Conservation (phyloP, 2,329 filamentous ascomycete genomes). For the Paraphaeosphaeria sporulosa region DNA sequence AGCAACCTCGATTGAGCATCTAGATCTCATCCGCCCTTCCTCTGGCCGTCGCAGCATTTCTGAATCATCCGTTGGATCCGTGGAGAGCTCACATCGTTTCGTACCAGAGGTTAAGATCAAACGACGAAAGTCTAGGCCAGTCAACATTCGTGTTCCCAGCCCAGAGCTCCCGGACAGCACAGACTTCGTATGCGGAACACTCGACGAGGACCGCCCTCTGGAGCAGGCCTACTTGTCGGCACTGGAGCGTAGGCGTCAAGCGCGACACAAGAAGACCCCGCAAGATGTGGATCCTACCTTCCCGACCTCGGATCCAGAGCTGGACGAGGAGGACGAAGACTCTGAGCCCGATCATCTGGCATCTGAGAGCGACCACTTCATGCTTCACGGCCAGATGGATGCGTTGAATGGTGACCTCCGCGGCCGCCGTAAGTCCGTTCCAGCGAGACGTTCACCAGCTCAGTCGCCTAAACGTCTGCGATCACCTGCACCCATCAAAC, state of each 20-base stretch:
- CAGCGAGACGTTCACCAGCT: conserved; percentile 54
- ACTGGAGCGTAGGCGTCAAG: conserved; percentile 79
- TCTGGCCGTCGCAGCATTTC: conserved; percentile 57
- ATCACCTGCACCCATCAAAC: conserved; percentile 57
- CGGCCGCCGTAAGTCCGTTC: conserved; percentile 39
- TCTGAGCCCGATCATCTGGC: conserved; percentile 54
- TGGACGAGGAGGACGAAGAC: conserved; percentile 77
- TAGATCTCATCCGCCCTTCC: conserved; percentile 58
- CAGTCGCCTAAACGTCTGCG: conserved; percentile 69
- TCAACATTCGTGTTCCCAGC: conserved; percentile 68
- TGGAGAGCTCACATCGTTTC: conserved; percentile 47
- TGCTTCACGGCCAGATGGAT: conserved; percentile 77
- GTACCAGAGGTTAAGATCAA: conserved; percentile 38
- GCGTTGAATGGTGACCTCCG: conserved; percentile 64
- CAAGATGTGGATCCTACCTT: conserved; percentile 95
- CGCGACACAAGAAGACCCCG: conserved; percentile 83
- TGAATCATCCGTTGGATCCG: conserved; percentile 63
- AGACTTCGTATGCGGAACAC: conserved; percentile 97
- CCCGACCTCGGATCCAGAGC: conserved; percentile 90
- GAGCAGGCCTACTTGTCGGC: conserved; percentile 92
- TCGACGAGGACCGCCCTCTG: conserved; percentile 94
- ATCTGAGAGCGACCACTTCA: conserved; percentile 70
- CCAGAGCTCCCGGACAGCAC: conserved; percentile 95
- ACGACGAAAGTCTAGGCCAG: conserved; percentile 57
- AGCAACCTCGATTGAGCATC: conserved; percentile 58